These are phyloP conservation scores for Fusarium neocosmosporiellum DNA, from an alignment of 2,329 filamentous ascomycete species.

Conservation along the genomic window DNA sequence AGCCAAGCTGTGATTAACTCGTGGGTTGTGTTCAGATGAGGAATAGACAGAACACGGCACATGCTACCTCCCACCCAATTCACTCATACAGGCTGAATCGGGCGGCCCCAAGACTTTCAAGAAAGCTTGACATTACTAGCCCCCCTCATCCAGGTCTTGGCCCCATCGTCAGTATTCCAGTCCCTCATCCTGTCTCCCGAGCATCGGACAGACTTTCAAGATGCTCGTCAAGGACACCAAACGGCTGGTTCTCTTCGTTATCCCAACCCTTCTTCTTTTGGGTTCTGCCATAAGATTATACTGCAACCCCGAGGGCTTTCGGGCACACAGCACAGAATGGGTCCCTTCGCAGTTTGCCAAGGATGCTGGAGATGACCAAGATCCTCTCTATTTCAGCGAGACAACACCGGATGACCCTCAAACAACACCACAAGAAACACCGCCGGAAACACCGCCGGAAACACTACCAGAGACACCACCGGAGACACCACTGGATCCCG, in stretches of 20 bases:
- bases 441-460: neutral
- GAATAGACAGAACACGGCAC: slow-evolving; percentile 12
- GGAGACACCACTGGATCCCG: neutral
- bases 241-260: slow-evolving; percentile 46
- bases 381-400: neutral
- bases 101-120: neutral
- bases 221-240: slow-evolving; percentile 50
- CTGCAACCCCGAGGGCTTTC: slow-evolving; percentile 7
- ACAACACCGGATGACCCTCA: neutral
- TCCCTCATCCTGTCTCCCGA: neutral
- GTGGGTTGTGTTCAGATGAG: slow-evolving; percentile 17
- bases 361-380: neutral
- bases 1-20: neutral
- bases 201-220: slow-evolving; percentile 1
- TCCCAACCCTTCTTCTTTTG: slow-evolving; percentile 46
- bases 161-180: slow-evolving; percentile 1
- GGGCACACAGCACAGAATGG: slow-evolving; percentile 9
- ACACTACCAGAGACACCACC: neutral
- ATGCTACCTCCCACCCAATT: neutral
- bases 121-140: neutral
- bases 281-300: slow-evolving; percentile 42
- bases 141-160: neutral
- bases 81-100: neutral
- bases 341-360: slow-evolving; percentile 15
- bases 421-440: neutral